Base-by-base conservation (phyloP, 1,139 yeast species). In the Debaryomyces sp. region DNA sequence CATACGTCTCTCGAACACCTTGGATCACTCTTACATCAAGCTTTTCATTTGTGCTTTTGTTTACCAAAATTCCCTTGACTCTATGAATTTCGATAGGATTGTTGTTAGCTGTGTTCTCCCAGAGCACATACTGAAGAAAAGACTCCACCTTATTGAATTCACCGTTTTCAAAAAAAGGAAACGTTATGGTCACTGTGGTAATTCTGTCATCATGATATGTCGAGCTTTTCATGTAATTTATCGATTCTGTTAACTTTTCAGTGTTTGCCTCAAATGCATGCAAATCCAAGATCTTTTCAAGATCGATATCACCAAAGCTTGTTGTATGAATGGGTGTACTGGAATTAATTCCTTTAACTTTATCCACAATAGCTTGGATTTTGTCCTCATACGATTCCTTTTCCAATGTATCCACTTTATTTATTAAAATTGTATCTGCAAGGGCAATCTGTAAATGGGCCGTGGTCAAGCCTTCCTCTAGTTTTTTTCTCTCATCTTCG, bases 1-100 rank as follows among this genome's bases (percentile, higher is more conserved):
- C 99, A 65, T 90, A 94, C 0, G 96, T 89, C 51, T 90, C 96
- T 52, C 98, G 74, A 0, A 94, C 99, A 5, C 96, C 98, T 63
- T 94, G 99, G n/a, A 94, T 70, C 1, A 94, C 91, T 51, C 80
- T 73, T n/a, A 79, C 83, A 36, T 60, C 65, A 15, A 41, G 45
- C 1, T 55, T 59, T 6, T 64, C 62, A 6, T 61, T 62, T 5
- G 47, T 44, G 4, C 50, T 30, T n/a, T 48, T 44, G 37, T 55
- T 54, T 2, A 85, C 79, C 15, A 90, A 56, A 6, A 89, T 66
- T 0, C 97, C 99, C 62, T 95, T 94, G 4, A 87, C 71, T 52
- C 99, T 70, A 58, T 91, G 97, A 2, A 94, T 75, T 56, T 91
- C 97, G 3, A 81, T 74, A 1, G 57, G 57, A 43, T 67, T 63